Conservation (phyloP, 306 rosid species). For the Lathyrus sativus region DNA sequence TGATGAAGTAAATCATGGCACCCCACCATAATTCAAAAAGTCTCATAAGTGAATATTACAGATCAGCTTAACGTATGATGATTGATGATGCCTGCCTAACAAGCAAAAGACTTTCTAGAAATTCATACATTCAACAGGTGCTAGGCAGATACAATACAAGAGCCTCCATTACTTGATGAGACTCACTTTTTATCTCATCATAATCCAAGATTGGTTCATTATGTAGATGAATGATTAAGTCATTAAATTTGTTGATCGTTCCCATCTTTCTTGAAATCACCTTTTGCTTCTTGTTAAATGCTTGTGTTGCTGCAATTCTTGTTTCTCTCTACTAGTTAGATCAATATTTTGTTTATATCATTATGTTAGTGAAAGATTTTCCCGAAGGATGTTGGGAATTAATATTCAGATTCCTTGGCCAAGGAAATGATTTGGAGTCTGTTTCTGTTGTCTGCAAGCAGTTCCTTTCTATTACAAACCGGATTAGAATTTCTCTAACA, state of each 20-base stretch:
- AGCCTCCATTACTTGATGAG: neutral
- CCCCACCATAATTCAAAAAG: no score
- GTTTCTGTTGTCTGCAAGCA: slow-evolving; percentile 67
- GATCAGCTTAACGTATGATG: no score
- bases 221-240: slow-evolving; percentile 30
- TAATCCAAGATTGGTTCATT: neutral
- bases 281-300: neutral
- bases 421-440: slow-evolving; percentile 32
- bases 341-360: neutral
- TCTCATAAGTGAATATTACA: no score
- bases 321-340: slow-evolving; percentile 12
- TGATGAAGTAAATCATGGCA: no score
- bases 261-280: neutral
- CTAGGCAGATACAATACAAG: slow-evolving; percentile 1
- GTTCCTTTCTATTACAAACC: slow-evolving; percentile 55
- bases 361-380: slow-evolving; percentile 20
- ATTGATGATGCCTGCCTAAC: no score
- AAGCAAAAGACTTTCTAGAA: no score
- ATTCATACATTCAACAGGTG: no score
- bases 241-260: neutral
- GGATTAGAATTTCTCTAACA: slow-evolving; percentile 45
- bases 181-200: no score
- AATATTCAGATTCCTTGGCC: neutral
- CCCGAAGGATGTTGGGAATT: slow-evolving; percentile 71
- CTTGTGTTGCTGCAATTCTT: neutral